Percentiles rank a stretch among this genome's conserved stretches.
Conservation (phyloP, 352 stramenopile genomes). For the Phytopythium litorale region DNA sequence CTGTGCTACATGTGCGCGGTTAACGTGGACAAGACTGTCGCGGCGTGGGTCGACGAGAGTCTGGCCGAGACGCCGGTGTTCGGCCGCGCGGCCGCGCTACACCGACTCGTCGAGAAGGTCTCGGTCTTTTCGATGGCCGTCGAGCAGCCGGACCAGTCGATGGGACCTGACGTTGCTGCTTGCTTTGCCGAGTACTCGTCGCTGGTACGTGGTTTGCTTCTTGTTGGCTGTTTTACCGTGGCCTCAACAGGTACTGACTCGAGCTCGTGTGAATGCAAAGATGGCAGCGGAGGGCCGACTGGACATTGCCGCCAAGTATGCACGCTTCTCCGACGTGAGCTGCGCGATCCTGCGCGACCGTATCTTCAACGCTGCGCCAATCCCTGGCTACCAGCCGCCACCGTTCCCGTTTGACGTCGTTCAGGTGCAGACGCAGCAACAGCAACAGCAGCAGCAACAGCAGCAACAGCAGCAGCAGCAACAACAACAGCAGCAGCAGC, state of each 20-base stretch:
- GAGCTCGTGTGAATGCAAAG: constrained; percentile 20
- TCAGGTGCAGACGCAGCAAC: constrained; percentile 48
- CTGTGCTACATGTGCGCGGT: constrained; percentile 98
- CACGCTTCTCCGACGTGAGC: constrained; percentile 70
- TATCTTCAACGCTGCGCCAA: constrained; percentile 79
- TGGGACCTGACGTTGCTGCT: constrained; percentile 84
- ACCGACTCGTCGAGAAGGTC: constrained; percentile 97
- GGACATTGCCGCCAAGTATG: constrained; percentile 92
- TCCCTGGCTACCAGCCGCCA: constrained; percentile 74
- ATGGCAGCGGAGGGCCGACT: constrained; percentile 92
- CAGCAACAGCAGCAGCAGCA: constrained; percentile 36
- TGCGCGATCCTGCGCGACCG: constrained; percentile 84
- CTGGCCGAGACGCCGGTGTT: constrained; percentile 68
- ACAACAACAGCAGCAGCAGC: constrained; percentile 25
- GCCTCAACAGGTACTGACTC: neutral
- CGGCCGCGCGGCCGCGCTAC: constrained; percentile 81
- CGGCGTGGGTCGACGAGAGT: constrained; percentile 89
- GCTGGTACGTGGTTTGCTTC: constrained; percentile 34
- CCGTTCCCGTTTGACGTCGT: constrained; percentile 84
- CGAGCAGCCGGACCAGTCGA: constrained; percentile 76
- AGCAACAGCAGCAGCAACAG: constrained; percentile 57
- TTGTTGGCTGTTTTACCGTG: neutral
- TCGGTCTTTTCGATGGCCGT: constrained; percentile 91
- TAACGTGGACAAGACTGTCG: constrained; percentile 86
- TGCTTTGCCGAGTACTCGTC: constrained; percentile 93